Evolutionary conservation across 129 eudicot species (phyloP), one percentile per base, ranked within the genome.

Genomic region (Deinandra increscens): DNA sequence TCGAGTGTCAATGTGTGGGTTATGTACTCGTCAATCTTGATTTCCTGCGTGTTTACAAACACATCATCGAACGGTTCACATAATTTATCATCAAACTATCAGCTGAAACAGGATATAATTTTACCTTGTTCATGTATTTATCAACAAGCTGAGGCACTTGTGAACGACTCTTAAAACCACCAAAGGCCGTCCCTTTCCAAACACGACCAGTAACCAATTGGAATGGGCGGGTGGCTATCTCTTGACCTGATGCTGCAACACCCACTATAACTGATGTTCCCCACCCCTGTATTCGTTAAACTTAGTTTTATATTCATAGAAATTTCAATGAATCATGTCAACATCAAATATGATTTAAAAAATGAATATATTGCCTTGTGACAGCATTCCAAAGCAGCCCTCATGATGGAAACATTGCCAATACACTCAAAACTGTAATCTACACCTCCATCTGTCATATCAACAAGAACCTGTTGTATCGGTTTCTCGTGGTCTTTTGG

Each of bases 381-480:
- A 78, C 99, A 94, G 55, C 99, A 94, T 64, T 94, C 99, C 63
- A 94, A 79, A 81, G 99, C 99, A 83, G 99, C 91, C 74, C 99
- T 83, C 99, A 94, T 94, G 0, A 94, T 76, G 9, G 96, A 85
- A 53, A 94, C 99, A 66, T 94, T 94, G 1, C 99, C 99, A 10
- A 94, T 94, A 86, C 99, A 94, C 79, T 94, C 99, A 51, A 94
- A 94, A 78, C 99, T 94, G 78, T 94, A 94, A 75, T 94, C 99
- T 34, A 94, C 99, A 38, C 99, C 99, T 69, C 99, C 99, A 79
- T 94, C 99, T 18, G 99, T 94, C 54, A 70, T 75, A 79, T 94
- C 97, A 66, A 90, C 97, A 76, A 94, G 85, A 62, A 90, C 97
- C 70, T 94, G 97, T 66, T 89, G 97, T 17, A 94, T 94, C 66